Percentiles rank a stretch among this genome's conserved stretches.
phyloP scores from a whole-genome alignment of 1,284 basidiomycete species.

The Leccinum huronense region DNA sequence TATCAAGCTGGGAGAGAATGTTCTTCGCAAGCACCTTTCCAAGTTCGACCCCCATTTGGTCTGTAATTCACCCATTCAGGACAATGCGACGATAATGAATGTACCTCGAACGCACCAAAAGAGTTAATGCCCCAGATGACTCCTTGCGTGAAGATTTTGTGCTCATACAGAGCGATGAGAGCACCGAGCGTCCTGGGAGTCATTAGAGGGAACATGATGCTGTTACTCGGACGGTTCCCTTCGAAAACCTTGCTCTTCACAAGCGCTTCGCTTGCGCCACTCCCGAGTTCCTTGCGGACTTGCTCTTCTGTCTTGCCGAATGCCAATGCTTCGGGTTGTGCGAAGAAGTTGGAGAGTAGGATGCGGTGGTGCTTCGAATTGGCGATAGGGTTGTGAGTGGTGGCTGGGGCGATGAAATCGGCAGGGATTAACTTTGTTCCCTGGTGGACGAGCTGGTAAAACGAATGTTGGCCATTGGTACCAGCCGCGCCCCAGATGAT shows the following conservation, averaged over 20 bases:
- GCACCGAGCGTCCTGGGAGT: slow-evolving; percentile 90
- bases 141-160: slow-evolving; percentile 99
- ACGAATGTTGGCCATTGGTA: slow-evolving; percentile 98
- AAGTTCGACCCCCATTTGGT: slow-evolving; percentile 95
- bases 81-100: neutral
- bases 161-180: slow-evolving; percentile 91
- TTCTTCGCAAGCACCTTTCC: slow-evolving; percentile 97
- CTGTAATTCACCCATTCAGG: slow-evolving; percentile 37
- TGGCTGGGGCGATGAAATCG: slow-evolving; percentile 95
- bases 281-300: slow-evolving; percentile 80
- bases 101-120: slow-evolving; percentile 58
- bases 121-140: slow-evolving; percentile 99
- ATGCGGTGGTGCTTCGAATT: slow-evolving; percentile 94
- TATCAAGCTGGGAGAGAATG: slow-evolving; percentile 85
- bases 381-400: slow-evolving; percentile 88
- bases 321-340: slow-evolving; percentile 94
- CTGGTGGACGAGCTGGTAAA: slow-evolving; percentile 98
- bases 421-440: slow-evolving; percentile 91
- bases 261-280: slow-evolving; percentile 74
- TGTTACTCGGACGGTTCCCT: slow-evolving; percentile 97
- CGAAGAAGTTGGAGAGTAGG: slow-evolving; percentile 96
- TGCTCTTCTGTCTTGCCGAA: slow-evolving; percentile 96
- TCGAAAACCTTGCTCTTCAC: slow-evolving; percentile 98
- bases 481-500: slow-evolving; percentile 99
- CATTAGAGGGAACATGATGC: slow-evolving; percentile 90